Base-by-base conservation (phyloP, 169 alveolate species). In the Babesia sp. region DNA sequence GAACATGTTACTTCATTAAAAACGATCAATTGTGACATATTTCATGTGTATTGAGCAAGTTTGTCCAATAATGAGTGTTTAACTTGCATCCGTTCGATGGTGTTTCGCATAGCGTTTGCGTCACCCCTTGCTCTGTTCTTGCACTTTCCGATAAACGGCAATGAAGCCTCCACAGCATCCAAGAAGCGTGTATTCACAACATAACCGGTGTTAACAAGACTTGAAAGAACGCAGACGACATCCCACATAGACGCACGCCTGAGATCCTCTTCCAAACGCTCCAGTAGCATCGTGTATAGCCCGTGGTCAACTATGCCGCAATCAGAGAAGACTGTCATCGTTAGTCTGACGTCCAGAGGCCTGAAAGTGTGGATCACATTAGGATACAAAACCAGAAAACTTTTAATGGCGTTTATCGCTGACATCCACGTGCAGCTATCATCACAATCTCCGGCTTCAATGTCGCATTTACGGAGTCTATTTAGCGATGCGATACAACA, bases 281-380 rank as follows among this genome's bases (percentile, higher is more conserved):
- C 11, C 60, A 64, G 41, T 31, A 64, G 74, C 48, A 7, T 29
- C 6, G 46, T 22, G 61, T 64, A 64, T 36, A 64, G 5, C 2
- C 51, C 20, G 4, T 24, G 22, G 33, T 50, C 61, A n/a, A 45
- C 59, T 26, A 50, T 64, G 50, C 61, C 26, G 2, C 63, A 46
- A 1, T 50, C 74, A 7, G 63, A 12, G 14, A 69, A 55, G 44
- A 55, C 29, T 26, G 39, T 50, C 29, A 61, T 74, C 4, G 44
- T 1, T 4, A 74, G 60, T 26, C 78, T 37, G 41, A 59, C 20
- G 36, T 71, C 83, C 26, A 71, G 36, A 9, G 83, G 74, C 66
- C 83, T 36, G 51, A 57, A 71, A 3, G 33, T 22, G 1, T 41
- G 9, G 51, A 58, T 39, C 8, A 41, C 8, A 20, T 60, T 46